Evolutionary conservation across 371 early-diverging fungal genomes (phyloP).

Genomic region (Mortierella sp.): DNA sequence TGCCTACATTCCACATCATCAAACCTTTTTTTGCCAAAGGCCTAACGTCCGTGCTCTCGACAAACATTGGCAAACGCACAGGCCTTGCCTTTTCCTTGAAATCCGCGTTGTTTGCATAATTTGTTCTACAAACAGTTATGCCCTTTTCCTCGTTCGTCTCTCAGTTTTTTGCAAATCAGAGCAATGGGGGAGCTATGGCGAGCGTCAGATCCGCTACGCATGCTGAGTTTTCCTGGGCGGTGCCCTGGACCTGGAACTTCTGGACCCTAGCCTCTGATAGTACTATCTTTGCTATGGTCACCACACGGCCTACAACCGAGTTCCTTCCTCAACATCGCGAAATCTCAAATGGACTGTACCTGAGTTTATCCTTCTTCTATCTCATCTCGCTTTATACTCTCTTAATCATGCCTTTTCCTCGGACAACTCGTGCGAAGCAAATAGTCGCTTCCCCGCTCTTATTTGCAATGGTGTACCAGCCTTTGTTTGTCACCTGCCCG

Average conservation of each 20-base stretch:
- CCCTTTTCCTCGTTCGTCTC: slow-evolving; percentile 9
- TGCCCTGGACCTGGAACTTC: slow-evolving; percentile 13
- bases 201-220: neutral
- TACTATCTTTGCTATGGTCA: slow-evolving; percentile 17
- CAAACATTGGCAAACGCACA: neutral
- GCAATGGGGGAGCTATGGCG: neutral
- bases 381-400: slow-evolving; percentile 23
- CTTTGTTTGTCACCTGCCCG: slow-evolving; percentile 32
- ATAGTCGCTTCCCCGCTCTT: slow-evolving; percentile 26
- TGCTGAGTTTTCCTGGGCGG: neutral
- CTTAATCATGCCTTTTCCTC: slow-evolving; percentile 22
- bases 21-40: no score
- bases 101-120: neutral
- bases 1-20: no score
- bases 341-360: slow-evolving; percentile 14
- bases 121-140: slow-evolving; percentile 1
- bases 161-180: slow-evolving; percentile 11
- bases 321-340: slow-evolving; percentile 16
- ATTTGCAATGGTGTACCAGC: slow-evolving; percentile 6
- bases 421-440: slow-evolving; percentile 29
- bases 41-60: neutral
- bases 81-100: neutral
- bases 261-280: slow-evolving; percentile 15
- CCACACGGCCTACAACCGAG: neutral
- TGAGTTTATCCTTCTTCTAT: slow-evolving; percentile 6